A percentile compares a stretch with the other conserved stretches of the same genome.
phyloP scores from a whole-genome alignment of 1,284 basidiomycete genomes.

The Marasmius tenuissimus region DNA sequence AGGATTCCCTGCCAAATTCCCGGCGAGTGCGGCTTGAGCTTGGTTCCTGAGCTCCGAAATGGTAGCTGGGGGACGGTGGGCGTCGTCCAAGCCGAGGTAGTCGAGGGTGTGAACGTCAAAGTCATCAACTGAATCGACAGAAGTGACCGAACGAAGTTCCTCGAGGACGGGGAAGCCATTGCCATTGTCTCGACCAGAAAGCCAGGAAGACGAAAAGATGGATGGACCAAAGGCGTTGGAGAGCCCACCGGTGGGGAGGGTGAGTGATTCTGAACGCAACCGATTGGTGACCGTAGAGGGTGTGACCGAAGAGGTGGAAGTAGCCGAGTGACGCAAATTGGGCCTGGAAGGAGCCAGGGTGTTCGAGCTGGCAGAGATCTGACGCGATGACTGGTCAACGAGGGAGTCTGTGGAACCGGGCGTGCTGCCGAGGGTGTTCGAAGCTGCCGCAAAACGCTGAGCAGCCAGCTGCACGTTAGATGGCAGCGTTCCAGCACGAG shows the following conservation, averaged over 20 bases:
- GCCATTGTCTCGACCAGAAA: constrained; percentile 61
- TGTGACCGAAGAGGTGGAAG: constrained; percentile 43
- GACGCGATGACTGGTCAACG: constrained; percentile 56
- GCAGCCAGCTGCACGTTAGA: constrained; percentile 86
- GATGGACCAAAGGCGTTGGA: constrained; percentile 86
- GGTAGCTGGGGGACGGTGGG: constrained; percentile 68
- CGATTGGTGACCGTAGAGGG: constrained; percentile 73
- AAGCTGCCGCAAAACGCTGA: constrained; percentile 74
- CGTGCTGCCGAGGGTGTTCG: constrained; percentile 53
- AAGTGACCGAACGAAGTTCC: constrained; percentile 76
- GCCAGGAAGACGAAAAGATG: constrained; percentile 87
- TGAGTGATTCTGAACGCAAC: constrained; percentile 87
- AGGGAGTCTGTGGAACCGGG: constrained; percentile 65
- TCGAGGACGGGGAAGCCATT: constrained; percentile 67
- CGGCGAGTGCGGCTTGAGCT: constrained; percentile 85
- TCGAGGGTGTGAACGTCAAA: constrained; percentile 93
- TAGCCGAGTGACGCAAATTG: constrained; percentile 71
- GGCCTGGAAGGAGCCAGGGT: constrained; percentile 58
- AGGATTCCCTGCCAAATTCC: constrained; percentile 71
- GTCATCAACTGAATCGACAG: constrained; percentile 80
- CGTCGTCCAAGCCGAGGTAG: constrained; percentile 90
- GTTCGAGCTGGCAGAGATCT: constrained; percentile 43
- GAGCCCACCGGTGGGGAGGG: constrained; percentile 73
- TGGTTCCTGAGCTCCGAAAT: constrained; percentile 84
- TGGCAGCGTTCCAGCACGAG: constrained; percentile 86